Base-by-base conservation (phyloP, 163 green algal species). In the Chlorella variabilis region DNA sequence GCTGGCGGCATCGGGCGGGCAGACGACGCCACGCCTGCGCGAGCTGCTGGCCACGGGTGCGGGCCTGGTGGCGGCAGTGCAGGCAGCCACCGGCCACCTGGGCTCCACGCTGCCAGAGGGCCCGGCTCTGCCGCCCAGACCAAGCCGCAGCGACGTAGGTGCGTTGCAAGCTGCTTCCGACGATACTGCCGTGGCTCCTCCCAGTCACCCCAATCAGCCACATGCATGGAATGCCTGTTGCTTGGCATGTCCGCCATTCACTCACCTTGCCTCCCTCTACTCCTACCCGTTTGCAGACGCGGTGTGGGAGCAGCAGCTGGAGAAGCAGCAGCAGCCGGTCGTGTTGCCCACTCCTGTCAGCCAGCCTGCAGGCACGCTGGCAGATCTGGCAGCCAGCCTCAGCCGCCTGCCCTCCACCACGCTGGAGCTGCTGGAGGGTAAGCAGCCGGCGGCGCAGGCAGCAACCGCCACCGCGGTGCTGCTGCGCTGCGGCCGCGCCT, bases 231-330 rank as follows among this genome's bases (percentile, higher is more conserved):
- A n/a, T n/a, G n/a, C n/a, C n/a, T n/a, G n/a, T n/a, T n/a, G n/a
- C n/a, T n/a, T n/a, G n/a, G n/a, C n/a, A n/a, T n/a, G n/a, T n/a
- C n/a, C n/a, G n/a, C n/a, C n/a, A n/a, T n/a, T n/a, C n/a, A n/a
- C n/a, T n/a, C n/a, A n/a, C n/a, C n/a, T n/a, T n/a, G n/a, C n/a
- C n/a, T n/a, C n/a, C n/a, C n/a, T n/a, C n/a, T n/a, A n/a, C n/a
- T n/a, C n/a, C n/a, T n/a, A n/a, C n/a, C n/a, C n/a, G n/a, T n/a
- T 2, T 75, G 59, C 75, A 80, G 73, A 80, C 5, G 73, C 73
- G 23, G 73, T 80, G 38, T 80, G 73, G 73, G 27, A 58, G 56
- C 73, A 51, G 27, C 18, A 69, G 73, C 34, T 18, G 21, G 20
- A 67, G 38, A 36, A 51, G 27, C 11, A 80, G 56, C 23, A 34